Evolutionary conservation across 805 yeast species (phyloP).

Genomic region (Wickerhamomyces subpelliculosus): DNA sequence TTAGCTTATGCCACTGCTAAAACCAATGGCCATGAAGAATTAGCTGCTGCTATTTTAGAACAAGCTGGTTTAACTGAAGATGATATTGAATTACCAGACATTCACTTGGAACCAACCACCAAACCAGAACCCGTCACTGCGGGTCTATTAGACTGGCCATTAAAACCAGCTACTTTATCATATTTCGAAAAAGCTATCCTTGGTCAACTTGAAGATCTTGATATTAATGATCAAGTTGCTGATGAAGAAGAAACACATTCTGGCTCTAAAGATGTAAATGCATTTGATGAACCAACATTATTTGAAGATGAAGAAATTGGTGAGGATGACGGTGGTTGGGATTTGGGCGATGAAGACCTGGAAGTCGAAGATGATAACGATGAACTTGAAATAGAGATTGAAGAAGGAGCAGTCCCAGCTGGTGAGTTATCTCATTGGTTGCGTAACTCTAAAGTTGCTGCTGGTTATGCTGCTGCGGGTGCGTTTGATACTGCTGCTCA

Average conservation of each 20-base stretch:
- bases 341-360: constrained; percentile 68
- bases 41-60: constrained; percentile 65
- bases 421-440: constrained; percentile 74
- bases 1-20: constrained; percentile 92
- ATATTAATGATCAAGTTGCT: constrained; percentile 38
- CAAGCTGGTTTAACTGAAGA: constrained; percentile 60
- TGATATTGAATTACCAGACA: constrained; percentile 60
- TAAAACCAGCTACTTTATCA: constrained; percentile 62
- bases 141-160: constrained; percentile 58
- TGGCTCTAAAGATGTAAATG: constrained; percentile 14
- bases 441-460: constrained; percentile 82
- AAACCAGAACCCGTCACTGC: constrained; percentile 34
- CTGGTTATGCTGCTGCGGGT: constrained; percentile 93
- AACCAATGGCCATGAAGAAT: constrained; percentile 69
- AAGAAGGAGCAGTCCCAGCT: constrained; percentile 21
- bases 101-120: constrained; percentile 30
- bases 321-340: constrained; percentile 77
- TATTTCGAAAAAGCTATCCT: constrained; percentile 80
- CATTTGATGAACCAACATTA: constrained; percentile 29
- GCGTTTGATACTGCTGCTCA: constrained; percentile 95
- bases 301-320: constrained; percentile 39
- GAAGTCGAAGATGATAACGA: constrained; percentile 61
- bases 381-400: constrained; percentile 34
- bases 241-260: constrained; percentile 18
- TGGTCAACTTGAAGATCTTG: constrained; percentile 67